Conservation (phyloP, 2,329 filamentous ascomycete genomes). For the Cladorrhinum sp. region DNA sequence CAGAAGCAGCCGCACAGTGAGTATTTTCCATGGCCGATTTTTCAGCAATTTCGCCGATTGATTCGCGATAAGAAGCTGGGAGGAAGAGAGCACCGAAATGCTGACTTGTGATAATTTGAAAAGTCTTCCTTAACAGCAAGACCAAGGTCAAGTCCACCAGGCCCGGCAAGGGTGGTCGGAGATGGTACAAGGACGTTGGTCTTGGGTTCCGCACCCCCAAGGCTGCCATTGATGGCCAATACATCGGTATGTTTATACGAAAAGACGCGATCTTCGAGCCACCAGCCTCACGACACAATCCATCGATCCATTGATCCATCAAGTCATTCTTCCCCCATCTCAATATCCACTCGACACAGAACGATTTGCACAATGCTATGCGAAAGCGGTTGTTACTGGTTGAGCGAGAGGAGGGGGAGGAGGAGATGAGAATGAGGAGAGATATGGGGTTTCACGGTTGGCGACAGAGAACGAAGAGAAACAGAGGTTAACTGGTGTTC, state of each 20-base stretch:
- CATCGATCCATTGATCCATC: constrained; percentile 5
- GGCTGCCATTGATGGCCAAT: constrained; percentile 96
- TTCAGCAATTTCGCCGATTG: constrained; percentile 3
- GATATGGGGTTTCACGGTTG: neutral
- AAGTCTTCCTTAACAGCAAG: constrained; percentile 95
- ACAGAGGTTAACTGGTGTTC: constrained; percentile 20
- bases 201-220: constrained; percentile 98
- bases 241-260: constrained; percentile 78
- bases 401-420: neutral
- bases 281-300: neutral
- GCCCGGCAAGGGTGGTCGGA: constrained; percentile 87
- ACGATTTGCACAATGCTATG: constrained; percentile 2
- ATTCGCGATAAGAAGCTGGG: constrained; percentile 8
- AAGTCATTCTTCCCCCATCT: neutral
- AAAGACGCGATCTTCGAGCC: constrained; percentile 1
- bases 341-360: constrained; percentile 2
- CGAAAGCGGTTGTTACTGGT: neutral
- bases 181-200: constrained; percentile 98
- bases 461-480: neutral
- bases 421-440: neutral
- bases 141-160: constrained; percentile 78
- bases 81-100: constrained; percentile 9
- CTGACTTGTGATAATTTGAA: constrained; percentile 19
- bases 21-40: constrained; percentile 19
- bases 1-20: constrained; percentile 97